These are phyloP conservation scores for Suillus placidus DNA, from an alignment of 768 basidiomycete species.

Conservation along the genomic window DNA sequence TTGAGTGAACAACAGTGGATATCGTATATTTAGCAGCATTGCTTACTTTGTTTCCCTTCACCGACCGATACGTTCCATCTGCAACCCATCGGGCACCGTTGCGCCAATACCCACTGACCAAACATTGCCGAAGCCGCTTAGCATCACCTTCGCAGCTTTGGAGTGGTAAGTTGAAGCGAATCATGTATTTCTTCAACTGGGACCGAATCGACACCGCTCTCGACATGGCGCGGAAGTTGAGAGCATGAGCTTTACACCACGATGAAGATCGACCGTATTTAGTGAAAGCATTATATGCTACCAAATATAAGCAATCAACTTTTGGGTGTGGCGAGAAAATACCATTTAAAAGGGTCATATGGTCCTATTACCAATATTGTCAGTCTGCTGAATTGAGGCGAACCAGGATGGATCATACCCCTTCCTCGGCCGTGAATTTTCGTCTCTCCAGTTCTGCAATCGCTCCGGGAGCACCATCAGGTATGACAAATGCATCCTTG, in stretches of 20 bases:
- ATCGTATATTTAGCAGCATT: no score
- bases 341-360: slow-evolving; percentile 94
- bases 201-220: slow-evolving; percentile 91
- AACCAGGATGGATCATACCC: slow-evolving; percentile 52
- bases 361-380: slow-evolving; percentile 61
- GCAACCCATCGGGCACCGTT: slow-evolving; percentile 90
- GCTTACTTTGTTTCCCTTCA: slow-evolving; percentile 81
- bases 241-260: slow-evolving; percentile 91
- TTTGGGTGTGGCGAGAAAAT: slow-evolving; percentile 1
- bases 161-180: slow-evolving; percentile 78
- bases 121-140: slow-evolving; percentile 78
- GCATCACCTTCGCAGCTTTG: slow-evolving; percentile 92
- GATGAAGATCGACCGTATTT: slow-evolving; percentile 80
- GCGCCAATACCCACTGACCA: slow-evolving; percentile 92
- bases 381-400: slow-evolving; percentile 9
- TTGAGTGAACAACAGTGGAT: slow-evolving; percentile 3
- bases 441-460: slow-evolving; percentile 89
- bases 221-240: slow-evolving; percentile 94
- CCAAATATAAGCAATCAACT: not conserved
- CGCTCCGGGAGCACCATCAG: slow-evolving; percentile 83
- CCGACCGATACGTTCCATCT: slow-evolving; percentile 91
- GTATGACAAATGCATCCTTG: slow-evolving; percentile 84
- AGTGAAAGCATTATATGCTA: slow-evolving; percentile 93
- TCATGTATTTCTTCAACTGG: slow-evolving; percentile 96
- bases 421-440: slow-evolving; percentile 98